Evolutionary conservation across 1,139 yeast genomes (phyloP).

Genomic region (Diutina siamensis): DNA sequence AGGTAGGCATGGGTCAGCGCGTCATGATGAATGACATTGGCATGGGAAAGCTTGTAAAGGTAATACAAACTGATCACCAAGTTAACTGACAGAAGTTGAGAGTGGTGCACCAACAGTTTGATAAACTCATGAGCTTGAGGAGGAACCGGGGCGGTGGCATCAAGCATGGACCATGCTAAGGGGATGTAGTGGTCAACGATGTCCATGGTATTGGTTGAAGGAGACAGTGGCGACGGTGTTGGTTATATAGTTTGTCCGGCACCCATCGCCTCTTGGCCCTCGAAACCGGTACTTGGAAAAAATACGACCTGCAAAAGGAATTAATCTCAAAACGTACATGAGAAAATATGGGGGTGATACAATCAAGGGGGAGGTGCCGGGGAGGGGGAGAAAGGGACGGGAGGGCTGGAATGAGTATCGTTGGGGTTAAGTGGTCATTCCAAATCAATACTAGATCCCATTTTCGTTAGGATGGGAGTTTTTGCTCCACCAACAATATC

Average conservation of each 20-base stretch:
- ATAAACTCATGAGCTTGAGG: constrained; percentile 10
- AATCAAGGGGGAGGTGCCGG: background rate
- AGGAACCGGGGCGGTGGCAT: background rate
- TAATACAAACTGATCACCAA: constrained; percentile 22
- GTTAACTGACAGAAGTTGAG: constrained; percentile 22
- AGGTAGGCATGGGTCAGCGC: constrained; percentile 1
- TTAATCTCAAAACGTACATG: constrained; percentile 4
- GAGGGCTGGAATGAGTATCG: background rate
- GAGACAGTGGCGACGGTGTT: background rate
- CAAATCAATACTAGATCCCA: too few relatives aligned
- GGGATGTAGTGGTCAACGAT: constrained; percentile 3
- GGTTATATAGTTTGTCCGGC: background rate
- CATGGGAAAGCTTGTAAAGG: constrained; percentile 15
- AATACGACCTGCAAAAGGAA: constrained; percentile 5
- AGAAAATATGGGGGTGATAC: background rate
- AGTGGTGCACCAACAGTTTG: constrained; percentile 15
- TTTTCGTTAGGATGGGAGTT: too few relatives aligned
- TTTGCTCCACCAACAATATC: too few relatives aligned
- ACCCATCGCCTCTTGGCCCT: background rate
- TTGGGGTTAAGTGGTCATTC: too few relatives aligned
- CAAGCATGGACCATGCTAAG: constrained; percentile 3
- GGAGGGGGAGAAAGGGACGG: background rate
- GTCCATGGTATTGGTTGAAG: background rate
- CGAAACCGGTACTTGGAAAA: background rate
- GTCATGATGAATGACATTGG: background rate